Percentiles rank a stretch among this genome's conserved stretches.
Conservation (phyloP, 768 basidiomycete species). For the Mycena floridula region DNA sequence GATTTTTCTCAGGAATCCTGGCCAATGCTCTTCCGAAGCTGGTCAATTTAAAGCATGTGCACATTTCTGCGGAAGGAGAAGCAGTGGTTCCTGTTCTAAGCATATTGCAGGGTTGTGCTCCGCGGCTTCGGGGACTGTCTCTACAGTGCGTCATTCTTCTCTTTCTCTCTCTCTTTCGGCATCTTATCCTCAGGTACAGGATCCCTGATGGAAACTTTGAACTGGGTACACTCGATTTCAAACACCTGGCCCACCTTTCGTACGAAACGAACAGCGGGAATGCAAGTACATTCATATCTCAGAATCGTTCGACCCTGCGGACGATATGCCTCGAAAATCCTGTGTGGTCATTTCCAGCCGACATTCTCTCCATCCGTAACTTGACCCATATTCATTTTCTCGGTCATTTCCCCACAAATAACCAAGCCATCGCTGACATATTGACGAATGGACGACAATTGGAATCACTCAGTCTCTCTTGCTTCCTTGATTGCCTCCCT, state of each 20-base stretch:
- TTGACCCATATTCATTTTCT: slow-evolving; percentile 59
- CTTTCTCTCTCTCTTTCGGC: no score
- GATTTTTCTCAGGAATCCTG: slow-evolving; percentile 46
- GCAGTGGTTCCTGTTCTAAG: slow-evolving; percentile 46
- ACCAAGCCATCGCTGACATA: slow-evolving; percentile 51
- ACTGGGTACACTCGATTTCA: slow-evolving; percentile 41
- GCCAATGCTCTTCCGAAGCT: slow-evolving; percentile 63
- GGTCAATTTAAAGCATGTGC: slow-evolving; percentile 50
- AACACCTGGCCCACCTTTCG: slow-evolving; percentile 53
- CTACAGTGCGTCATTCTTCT: no score
- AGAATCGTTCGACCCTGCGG: slow-evolving; percentile 47
- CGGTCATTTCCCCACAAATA: slow-evolving; percentile 45
- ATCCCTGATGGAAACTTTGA: slow-evolving; percentile 36
- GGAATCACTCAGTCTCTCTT: slow-evolving; percentile 51
- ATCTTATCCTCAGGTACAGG: no score
- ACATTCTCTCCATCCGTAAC: slow-evolving; percentile 51
- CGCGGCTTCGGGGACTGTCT: slow-evolving; percentile 50
- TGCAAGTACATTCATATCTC: slow-evolving; percentile 34
- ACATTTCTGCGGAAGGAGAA: slow-evolving; percentile 52
- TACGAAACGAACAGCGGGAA: slow-evolving; percentile 41
- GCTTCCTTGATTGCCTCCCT: slow-evolving; percentile 44
- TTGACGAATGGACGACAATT: slow-evolving; percentile 57
- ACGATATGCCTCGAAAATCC: slow-evolving; percentile 49
- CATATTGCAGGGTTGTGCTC: slow-evolving; percentile 43
- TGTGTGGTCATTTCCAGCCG: slow-evolving; percentile 51